Evolutionary conservation across 129 eudicot genomes (phyloP).

Genomic region (Centaurea solstitialis): DNA sequence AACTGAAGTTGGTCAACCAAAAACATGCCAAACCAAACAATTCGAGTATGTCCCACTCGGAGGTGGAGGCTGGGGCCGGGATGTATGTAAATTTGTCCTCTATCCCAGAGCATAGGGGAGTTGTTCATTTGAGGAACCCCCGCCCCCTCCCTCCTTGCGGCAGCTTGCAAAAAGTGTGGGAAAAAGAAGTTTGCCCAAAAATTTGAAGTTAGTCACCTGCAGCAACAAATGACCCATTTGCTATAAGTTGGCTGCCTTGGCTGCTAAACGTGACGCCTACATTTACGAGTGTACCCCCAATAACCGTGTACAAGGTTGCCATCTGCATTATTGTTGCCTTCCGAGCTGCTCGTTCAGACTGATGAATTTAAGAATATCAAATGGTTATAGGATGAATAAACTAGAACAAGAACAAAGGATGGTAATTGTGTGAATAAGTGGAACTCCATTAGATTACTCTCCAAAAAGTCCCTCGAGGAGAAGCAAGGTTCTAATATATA

Average conservation of each 20-base stretch:
- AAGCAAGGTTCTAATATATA: background rate
- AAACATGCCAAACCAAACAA: background rate
- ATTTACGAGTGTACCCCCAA: conserved; percentile 75
- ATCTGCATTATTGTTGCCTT: conserved; percentile 89
- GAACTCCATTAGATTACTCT: background rate
- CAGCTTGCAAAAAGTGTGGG: too few species aligned
- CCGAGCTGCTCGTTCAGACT: conserved; percentile 97
- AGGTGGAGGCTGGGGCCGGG: too few species aligned
- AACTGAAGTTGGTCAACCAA: background rate
- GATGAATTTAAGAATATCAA: conserved; percentile 20
- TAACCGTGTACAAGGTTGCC: conserved; percentile 89
- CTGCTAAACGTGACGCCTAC: conserved; percentile 67
- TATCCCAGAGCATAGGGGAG: too few species aligned
- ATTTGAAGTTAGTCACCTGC: conserved; percentile 55
- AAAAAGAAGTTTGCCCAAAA: background rate
- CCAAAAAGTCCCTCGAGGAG: background rate
- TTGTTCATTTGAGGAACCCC: too few species aligned
- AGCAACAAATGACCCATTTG: conserved; percentile 76
- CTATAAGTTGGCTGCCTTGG: conserved; percentile 68
- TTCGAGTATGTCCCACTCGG: too few species aligned
- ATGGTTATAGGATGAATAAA: background rate
- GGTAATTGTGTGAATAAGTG: background rate
- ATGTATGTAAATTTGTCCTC: too few species aligned
- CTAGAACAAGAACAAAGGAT: background rate
- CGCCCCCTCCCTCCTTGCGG: too few species aligned